Evolutionary conservation across 192 early-diverging fungal genomes (phyloP).

Genomic region (Backusella psychrophila): DNA sequence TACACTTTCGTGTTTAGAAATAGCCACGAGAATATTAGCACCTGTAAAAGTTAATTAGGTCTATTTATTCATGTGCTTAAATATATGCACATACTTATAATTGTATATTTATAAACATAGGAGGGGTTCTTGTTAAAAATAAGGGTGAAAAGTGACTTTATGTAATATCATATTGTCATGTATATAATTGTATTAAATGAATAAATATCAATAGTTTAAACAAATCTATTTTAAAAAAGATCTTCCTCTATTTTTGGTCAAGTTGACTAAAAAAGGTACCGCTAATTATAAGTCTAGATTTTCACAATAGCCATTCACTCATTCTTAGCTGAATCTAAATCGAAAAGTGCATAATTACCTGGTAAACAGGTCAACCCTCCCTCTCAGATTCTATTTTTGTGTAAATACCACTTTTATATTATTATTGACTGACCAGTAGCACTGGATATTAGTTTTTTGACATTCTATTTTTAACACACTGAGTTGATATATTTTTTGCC

Average conservation of each 20-base stretch:
- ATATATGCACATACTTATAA: not conserved
- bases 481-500: not conserved
- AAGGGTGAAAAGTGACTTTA: not conserved
- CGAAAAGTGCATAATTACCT: not conserved
- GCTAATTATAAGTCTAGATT: slow-evolving; percentile 1
- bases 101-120: not conserved
- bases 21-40: not conserved
- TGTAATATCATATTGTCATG: not conserved
- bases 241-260: not conserved
- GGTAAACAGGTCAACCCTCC: not conserved
- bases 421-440: not conserved
- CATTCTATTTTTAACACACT: not conserved
- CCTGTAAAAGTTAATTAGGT: not conserved
- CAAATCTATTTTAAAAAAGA: not conserved
- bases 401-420: not conserved
- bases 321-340: not conserved
- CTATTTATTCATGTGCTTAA: not conserved
- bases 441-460: not conserved
- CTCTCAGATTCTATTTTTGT: not conserved
- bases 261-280: not conserved
- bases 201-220: not conserved
- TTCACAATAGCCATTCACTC: not conserved
- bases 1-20: not conserved
- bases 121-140: not conserved
- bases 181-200: not conserved